Evolutionary conservation across 352 stramenopile species (phyloP).

Genomic region (Phytophthora megakarya): DNA sequence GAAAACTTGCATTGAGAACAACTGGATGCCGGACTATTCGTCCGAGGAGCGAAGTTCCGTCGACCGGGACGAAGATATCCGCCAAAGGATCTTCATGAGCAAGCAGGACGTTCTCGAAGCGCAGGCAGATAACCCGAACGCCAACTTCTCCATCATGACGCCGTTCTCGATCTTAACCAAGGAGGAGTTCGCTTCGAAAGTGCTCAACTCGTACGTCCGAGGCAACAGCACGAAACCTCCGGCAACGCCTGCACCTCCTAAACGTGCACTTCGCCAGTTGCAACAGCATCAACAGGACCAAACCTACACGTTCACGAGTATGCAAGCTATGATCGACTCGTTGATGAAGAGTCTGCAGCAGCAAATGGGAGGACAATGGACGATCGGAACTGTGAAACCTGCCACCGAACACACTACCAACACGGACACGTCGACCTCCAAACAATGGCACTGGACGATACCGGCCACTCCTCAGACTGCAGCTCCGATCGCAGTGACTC

Average conservation of each 20-base stretch:
- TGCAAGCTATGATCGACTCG: constrained; percentile 29
- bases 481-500: background rate
- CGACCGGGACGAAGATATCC: constrained; percentile 35
- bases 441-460: constrained; percentile 24
- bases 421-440: constrained; percentile 5
- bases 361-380: constrained; percentile 28
- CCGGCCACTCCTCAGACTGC: constrained; percentile 10
- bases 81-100: constrained; percentile 43
- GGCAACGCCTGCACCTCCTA: constrained; percentile 4
- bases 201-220: constrained; percentile 33
- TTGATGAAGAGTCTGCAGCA: constrained; percentile 30
- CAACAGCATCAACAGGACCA: too few species aligned
- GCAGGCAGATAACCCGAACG: constrained; percentile 35
- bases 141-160: constrained; percentile 47
- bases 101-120: constrained; percentile 35
- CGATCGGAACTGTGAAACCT: constrained; percentile 29
- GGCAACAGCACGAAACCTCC: constrained; percentile 17
- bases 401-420: constrained; percentile 13
- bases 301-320: constrained; percentile 30
- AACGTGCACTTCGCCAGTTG: constrained; percentile 28
- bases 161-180: constrained; percentile 48
- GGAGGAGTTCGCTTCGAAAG: constrained; percentile 43
- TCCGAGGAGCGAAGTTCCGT: constrained; percentile 25
- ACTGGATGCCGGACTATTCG: constrained; percentile 31
- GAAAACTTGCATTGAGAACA: constrained; percentile 19